Base-by-base conservation (phyloP, 768 basidiomycete genomes). In the Suillus placidus region DNA sequence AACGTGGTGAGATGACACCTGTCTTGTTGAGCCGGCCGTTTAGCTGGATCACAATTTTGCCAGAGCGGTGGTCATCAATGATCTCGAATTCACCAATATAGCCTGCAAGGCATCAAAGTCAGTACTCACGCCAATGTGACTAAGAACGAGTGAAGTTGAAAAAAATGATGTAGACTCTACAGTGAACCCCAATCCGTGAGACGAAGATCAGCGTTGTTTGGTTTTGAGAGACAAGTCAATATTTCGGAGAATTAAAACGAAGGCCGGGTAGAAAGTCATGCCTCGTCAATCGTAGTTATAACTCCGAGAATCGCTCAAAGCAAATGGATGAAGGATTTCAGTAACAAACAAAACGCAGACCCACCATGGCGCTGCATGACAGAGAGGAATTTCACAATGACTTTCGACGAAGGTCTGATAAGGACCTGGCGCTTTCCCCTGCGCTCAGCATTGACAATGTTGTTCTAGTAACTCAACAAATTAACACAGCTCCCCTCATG, bases 391-490 rank as follows among this genome's bases (percentile, higher is more conserved):
- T 97, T 97, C 71, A 99, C 91, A 69, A 98, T 88, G 78, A 99
- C 97, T 83, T 99, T 99, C 70, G 95, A 97, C 5, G 93, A 94
- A 64, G 97, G 97, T 60, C 97, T 90, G 80, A 99, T 88, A 73
- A 99, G 91, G 68, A 99, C 97, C 83, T 99, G 97, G 75, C 97
- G 94, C 86, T 99, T 99, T 76, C 97, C 97, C 76, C 95, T 93
- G 78, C 95, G 94, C 85, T 99, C 97, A 76, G 97, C 97, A 72
- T 99, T 99, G 89, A 97, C 94, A 71, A 98, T 97, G 88, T 93
- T 97, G 89, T 97, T 98, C 88, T 91, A 78, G 1, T 43, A 60
- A 63, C 18, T 52, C n/a, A 68, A 51, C 32, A 34, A 51, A 56
- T 23, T 14, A 37, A 60, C 4, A 32, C 7, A 26, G 35, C 34